These are phyloP conservation scores for Acanthamoeba lenticulata DNA, from an alignment of 208 protist genomes.

Conservation along the genomic window DNA sequence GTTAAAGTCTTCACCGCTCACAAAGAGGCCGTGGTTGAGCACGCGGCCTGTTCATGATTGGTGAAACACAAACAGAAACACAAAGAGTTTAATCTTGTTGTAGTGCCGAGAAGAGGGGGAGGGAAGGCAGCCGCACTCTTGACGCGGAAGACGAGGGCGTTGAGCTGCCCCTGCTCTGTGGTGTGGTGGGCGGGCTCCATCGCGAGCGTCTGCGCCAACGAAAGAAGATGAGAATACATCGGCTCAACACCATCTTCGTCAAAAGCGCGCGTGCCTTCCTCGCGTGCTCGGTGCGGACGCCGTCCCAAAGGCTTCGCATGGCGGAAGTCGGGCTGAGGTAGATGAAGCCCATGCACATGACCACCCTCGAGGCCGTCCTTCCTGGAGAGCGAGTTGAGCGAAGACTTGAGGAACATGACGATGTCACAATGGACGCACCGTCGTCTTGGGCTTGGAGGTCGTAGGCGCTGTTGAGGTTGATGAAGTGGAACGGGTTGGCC, in stretches of 20 bases:
- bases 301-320: not conserved
- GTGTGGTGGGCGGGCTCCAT: too few species aligned
- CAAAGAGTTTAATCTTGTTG: not conserved
- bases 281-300: not conserved
- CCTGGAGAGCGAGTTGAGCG: not conserved
- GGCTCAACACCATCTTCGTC: too few species aligned
- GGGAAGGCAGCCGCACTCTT: too few species aligned
- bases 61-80: not conserved
- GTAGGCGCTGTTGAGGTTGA: not conserved
- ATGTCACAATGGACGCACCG: not conserved
- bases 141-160: too few species aligned
- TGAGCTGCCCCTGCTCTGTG: too few species aligned
- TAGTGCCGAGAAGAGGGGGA: too few species aligned
- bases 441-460: not conserved
- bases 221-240: too few species aligned
- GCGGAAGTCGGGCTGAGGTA: not conserved
- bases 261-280: not conserved
- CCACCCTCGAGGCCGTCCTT: too few species aligned
- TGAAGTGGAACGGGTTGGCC: not conserved
- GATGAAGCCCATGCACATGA: not conserved
- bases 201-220: too few species aligned
- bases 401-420: not conserved
- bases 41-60: not conserved
- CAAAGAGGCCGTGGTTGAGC: not conserved
- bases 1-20: not conserved